Evolutionary conservation across 768 basidiomycete genomes (phyloP).

Genomic region (Clavaria fumosa): DNA sequence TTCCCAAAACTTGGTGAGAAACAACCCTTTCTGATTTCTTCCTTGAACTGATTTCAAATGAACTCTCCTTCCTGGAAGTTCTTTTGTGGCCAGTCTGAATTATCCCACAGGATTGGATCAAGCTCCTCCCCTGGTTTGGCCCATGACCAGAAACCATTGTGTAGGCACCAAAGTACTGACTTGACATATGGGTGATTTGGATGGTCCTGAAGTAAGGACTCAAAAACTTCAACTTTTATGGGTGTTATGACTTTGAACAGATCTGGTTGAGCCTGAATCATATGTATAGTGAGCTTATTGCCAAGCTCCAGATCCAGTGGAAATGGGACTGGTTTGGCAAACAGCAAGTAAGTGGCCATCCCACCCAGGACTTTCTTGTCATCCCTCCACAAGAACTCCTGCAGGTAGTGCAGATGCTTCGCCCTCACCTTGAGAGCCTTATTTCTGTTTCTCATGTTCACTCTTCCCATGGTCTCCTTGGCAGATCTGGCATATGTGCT

Average conservation of each 20-base stretch:
- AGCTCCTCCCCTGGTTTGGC: conserved; percentile 8
- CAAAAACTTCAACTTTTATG: background rate
- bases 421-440: too few species aligned
- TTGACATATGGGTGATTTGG: conserved; percentile 22
- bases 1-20: conserved; percentile 14
- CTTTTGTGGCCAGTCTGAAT: conserved; percentile 2
- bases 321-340: too few species aligned
- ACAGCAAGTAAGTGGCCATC: too few species aligned
- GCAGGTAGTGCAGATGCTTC: too few species aligned
- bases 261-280: background rate
- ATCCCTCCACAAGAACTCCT: too few species aligned
- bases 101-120: conserved; percentile 11
- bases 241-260: background rate
- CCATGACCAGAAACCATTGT: conserved; percentile 27
- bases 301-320: too few species aligned
- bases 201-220: conserved; percentile 12
- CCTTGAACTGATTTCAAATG: conserved; percentile 11
- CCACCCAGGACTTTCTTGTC: too few species aligned
- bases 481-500: too few species aligned
- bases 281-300: background rate
- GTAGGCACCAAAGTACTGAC: conserved; percentile 15
- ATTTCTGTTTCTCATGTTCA: too few species aligned
- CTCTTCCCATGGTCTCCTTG: too few species aligned
- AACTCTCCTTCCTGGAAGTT: conserved; percentile 9
- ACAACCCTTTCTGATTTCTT: conserved; percentile 8